Conservation (phyloP, 495 filamentous ascomycete genomes). For the Penicillium manginii region DNA sequence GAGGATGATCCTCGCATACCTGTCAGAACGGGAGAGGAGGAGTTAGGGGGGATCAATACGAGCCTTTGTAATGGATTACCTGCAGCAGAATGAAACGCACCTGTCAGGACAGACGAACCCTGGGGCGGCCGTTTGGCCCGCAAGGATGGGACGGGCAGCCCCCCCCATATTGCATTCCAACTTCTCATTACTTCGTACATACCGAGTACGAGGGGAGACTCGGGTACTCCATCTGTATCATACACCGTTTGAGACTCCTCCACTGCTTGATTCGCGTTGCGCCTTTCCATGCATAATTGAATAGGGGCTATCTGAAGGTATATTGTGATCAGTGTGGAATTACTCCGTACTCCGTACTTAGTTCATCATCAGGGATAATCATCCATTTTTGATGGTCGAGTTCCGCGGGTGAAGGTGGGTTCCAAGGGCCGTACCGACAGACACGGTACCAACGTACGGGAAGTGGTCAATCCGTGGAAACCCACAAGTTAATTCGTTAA, state of each 20-base stretch:
- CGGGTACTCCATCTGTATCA: too few species aligned
- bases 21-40: constrained; percentile 11
- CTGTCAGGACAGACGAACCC: constrained; percentile 33
- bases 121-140: constrained; percentile 38
- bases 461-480: constrained; percentile 3
- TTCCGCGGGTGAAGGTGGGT: constrained; percentile 7
- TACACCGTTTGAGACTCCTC: constrained; percentile 1
- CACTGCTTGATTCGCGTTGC: not conserved
- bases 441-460: constrained; percentile 5
- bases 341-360: too few species aligned
- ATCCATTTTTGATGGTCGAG: not conserved
- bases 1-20: constrained; percentile 16
- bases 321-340: too few species aligned
- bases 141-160: constrained; percentile 8
- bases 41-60: constrained; percentile 12
- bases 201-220: too few species aligned
- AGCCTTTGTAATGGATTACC: constrained; percentile 13
- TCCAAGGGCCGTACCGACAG: constrained; percentile 29
- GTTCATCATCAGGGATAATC: too few species aligned
- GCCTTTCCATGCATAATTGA: not conserved
- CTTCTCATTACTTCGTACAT: not conserved
- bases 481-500: constrained; percentile 15
- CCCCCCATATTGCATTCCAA: not conserved
- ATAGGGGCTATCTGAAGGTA: not conserved
- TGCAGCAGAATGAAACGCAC: constrained; percentile 22